Conservation (phyloP, 2,329 filamentous ascomycete species). For the Beauveria australis region DNA sequence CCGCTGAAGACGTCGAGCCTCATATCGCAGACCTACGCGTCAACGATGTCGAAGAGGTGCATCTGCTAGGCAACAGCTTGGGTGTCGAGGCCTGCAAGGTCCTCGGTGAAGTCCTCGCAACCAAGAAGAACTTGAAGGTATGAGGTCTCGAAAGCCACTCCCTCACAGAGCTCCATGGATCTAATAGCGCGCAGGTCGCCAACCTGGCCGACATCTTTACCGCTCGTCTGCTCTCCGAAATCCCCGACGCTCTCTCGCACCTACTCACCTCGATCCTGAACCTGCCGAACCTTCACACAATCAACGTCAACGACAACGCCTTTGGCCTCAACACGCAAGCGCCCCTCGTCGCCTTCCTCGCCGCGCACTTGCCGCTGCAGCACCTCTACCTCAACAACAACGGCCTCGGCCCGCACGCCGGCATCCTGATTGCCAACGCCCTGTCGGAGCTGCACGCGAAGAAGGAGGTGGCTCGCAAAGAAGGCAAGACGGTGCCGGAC, state of each 20-base stretch:
- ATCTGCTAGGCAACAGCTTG: conserved; percentile 83
- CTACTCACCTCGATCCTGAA: conserved; percentile 82
- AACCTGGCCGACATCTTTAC: conserved; percentile 98
- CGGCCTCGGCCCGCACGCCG: conserved; percentile 85
- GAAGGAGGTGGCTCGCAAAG: conserved; percentile 69
- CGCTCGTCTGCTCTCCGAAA: conserved; percentile 83
- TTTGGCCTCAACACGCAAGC: conserved; percentile 94
- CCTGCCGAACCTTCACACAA: conserved; percentile 76
- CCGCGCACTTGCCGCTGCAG: conserved; percentile 78
- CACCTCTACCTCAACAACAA: conserved; percentile 98
- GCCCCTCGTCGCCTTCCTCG: conserved; percentile 85
- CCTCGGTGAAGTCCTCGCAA: conserved; percentile 73
- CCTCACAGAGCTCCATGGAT: background rate
- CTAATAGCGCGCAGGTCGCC: conserved; percentile 47
- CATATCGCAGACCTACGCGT: conserved; percentile 69
- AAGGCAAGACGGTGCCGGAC: conserved; percentile 64
- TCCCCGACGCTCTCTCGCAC: conserved; percentile 77
- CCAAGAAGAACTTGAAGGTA: conserved; percentile 76
- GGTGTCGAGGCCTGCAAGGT: conserved; percentile 82
- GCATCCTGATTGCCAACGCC: conserved; percentile 80
- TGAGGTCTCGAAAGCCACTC: conserved; percentile 13
- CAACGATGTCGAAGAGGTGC: conserved; percentile 76
- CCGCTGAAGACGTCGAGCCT: conserved; percentile 74
- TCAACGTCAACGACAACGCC: conserved; percentile 96
- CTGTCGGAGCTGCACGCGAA: conserved; percentile 74